Evolutionary conservation across 2,329 filamentous ascomycete species (phyloP).

Genomic region (Colletotrichum plurivorum): DNA sequence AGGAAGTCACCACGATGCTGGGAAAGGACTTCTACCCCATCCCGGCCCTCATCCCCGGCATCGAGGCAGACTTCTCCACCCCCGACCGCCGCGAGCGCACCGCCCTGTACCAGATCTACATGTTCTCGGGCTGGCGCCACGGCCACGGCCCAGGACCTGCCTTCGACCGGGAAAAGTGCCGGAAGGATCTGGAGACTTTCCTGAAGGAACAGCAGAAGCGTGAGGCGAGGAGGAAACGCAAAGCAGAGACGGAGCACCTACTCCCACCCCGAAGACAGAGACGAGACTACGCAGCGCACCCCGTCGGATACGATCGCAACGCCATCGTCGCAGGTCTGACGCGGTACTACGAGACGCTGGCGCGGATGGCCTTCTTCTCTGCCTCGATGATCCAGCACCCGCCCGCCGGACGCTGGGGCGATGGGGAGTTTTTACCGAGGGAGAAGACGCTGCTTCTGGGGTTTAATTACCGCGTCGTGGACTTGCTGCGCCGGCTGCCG

Average conservation of each 20-base stretch:
- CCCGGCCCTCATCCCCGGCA: constrained; percentile 4
- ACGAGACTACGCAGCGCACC: not conserved
- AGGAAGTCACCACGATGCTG: not conserved
- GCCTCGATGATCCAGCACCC: constrained; percentile 17
- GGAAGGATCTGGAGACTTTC: not conserved
- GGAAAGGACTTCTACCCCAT: constrained; percentile 23
- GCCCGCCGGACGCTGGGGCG: constrained; percentile 4
- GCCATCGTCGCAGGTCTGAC: constrained; percentile 6
- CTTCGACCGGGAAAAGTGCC: constrained; percentile 15
- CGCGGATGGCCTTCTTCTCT: constrained; percentile 22
- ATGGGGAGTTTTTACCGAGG: constrained; percentile 10
- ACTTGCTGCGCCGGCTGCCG: not conserved
- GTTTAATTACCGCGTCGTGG: constrained; percentile 14
- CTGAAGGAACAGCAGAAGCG: not conserved
- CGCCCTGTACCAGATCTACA: constrained; percentile 15
- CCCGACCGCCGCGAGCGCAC: constrained; percentile 7
- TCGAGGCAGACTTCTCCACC: constrained; percentile 17
- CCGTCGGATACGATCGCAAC: constrained; percentile 5
- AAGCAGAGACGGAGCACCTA: not conserved
- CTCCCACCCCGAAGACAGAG: not conserved
- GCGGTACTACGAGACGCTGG: constrained; percentile 7
- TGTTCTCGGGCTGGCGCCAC: constrained; percentile 14
- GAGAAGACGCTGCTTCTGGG: constrained; percentile 11
- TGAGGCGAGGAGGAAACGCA: constrained; percentile 13
- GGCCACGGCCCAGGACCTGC: constrained; percentile 2